Conservation (phyloP, 306 rosid species). For the Trifolium repens region DNA sequence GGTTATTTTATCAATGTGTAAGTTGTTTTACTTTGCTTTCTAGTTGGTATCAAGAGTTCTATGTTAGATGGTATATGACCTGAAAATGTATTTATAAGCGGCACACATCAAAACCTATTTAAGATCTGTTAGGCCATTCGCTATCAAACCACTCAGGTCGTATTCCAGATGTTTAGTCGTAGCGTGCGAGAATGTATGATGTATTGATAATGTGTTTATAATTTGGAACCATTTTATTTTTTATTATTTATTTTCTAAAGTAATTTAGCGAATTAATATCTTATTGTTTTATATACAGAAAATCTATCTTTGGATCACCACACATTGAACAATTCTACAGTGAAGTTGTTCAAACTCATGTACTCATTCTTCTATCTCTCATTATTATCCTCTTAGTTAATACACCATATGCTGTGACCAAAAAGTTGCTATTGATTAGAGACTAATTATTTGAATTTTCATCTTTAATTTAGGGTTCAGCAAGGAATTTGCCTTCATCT, state of each 20-base stretch:
- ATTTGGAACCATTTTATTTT: background rate
- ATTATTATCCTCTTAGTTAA: background rate
- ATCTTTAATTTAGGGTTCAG: slow-evolving; percentile 59
- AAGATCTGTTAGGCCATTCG: too few species aligned
- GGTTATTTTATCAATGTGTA: slow-evolving; percentile 84
- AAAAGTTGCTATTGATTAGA: background rate
- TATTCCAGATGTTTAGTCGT: background rate
- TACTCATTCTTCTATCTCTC: slow-evolving; percentile 34
- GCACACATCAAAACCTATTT: too few species aligned
- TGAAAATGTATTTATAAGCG: background rate
- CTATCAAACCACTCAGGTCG: background rate
- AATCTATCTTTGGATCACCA: slow-evolving; percentile 70
- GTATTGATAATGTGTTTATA: background rate
- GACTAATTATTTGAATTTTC: background rate
- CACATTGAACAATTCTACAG: slow-evolving; percentile 57
- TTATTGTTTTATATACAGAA: slow-evolving; percentile 51
- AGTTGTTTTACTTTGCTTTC: slow-evolving; percentile 36
- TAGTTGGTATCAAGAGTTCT: background rate
- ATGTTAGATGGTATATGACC: background rate
- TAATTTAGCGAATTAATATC: slow-evolving; percentile 17
- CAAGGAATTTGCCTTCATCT: slow-evolving; percentile 68
- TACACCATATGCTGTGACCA: background rate
- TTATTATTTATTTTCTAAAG: background rate
- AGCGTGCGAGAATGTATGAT: too few species aligned
- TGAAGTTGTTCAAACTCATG: slow-evolving; percentile 80